Percentiles rank a stretch among this genome's conserved stretches.
phyloP scores from a whole-genome alignment of 2,329 filamentous ascomycete genomes.

The Xylaria sp. region DNA sequence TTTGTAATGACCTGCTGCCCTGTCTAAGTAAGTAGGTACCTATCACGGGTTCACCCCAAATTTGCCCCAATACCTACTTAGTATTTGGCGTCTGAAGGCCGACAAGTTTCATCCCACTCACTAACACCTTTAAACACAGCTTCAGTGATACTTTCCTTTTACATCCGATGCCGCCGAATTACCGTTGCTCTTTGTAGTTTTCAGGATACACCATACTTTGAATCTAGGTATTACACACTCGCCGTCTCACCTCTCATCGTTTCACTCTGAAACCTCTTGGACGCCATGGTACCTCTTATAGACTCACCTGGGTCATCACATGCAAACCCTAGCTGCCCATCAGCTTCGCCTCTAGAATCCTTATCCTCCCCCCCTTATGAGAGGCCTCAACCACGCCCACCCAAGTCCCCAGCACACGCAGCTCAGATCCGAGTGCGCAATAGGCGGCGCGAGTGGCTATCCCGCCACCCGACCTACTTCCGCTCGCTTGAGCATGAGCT shows the following conservation, averaged over 20 bases:
- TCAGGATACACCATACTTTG: not conserved
- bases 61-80: not conserved
- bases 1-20: not conserved
- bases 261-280: not conserved
- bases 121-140: not conserved
- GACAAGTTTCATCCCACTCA: not conserved
- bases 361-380: slow-evolving; percentile 41
- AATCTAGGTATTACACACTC: not conserved
- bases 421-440: slow-evolving; percentile 74
- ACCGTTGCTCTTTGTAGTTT: not conserved
- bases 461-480: slow-evolving; percentile 79
- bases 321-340: not conserved
- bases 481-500: slow-evolving; percentile 65
- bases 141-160: not conserved
- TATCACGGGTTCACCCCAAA: not conserved
- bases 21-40: not conserved
- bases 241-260: not conserved
- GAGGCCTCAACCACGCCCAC: slow-evolving; percentile 58
- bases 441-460: slow-evolving; percentile 80
- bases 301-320: slow-evolving; percentile 21
- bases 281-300: slow-evolving; percentile 31
- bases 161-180: not conserved
- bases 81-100: not conserved
- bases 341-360: not conserved
- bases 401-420: slow-evolving; percentile 55